Evolutionary conservation across 768 basidiomycete genomes (phyloP).

Genomic region (Rossbeevera mucosa): DNA sequence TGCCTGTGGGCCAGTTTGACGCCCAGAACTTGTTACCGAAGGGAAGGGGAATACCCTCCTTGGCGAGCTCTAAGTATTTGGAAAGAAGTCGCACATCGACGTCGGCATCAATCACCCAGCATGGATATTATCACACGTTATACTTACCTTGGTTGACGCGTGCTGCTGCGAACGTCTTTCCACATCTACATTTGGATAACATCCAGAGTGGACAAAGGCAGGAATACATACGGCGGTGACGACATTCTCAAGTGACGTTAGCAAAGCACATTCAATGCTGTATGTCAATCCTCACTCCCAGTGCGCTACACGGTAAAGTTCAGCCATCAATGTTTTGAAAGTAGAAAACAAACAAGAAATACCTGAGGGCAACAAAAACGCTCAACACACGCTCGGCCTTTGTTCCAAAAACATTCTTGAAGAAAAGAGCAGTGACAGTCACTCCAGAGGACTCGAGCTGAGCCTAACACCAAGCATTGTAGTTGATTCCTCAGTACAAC

Average conservation of each 20-base stretch:
- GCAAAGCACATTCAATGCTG: background rate
- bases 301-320: conserved; percentile 25
- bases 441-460: conserved; percentile 46
- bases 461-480: conserved; percentile 19
- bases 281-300: conserved; percentile 28
- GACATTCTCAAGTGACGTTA: conserved; percentile 26
- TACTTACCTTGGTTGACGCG: conserved; percentile 48
- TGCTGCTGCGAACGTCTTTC: conserved; percentile 46
- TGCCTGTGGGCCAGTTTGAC: conserved; percentile 56
- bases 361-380: conserved; percentile 57
- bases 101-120: background rate
- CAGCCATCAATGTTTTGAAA: background rate
- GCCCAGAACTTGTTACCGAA: conserved; percentile 59
- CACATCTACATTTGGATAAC: background rate
- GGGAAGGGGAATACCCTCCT: conserved; percentile 58
- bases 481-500: background rate
- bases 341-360: background rate
- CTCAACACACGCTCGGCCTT: conserved; percentile 51
- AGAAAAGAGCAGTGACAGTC: conserved; percentile 59
- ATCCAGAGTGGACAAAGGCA: background rate
- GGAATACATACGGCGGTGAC: conserved; percentile 26
- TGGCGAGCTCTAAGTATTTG: conserved; percentile 51
- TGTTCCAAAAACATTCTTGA: conserved; percentile 53
- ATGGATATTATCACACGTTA: background rate
- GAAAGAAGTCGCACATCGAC: background rate